These are phyloP conservation scores for Nemania sp. DNA, from an alignment of 2,329 filamentous ascomycete genomes.

Conservation along the genomic window DNA sequence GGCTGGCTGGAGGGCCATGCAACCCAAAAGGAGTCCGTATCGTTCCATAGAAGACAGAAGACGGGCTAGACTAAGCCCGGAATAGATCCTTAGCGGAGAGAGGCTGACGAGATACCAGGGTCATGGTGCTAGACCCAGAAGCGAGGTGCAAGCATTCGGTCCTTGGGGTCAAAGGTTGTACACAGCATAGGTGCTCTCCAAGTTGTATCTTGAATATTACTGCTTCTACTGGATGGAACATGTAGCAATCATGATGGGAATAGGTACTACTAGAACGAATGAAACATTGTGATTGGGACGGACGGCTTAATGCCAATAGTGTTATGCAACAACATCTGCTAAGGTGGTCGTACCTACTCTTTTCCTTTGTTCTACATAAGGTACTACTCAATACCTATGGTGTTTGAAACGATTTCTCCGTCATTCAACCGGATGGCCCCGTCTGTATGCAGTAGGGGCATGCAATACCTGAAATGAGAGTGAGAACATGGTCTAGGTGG, in stretches of 20 bases:
- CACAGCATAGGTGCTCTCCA: no score
- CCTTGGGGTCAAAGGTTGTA: no score
- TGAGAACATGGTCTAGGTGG: slow-evolving; percentile 21
- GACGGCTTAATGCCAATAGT: slow-evolving; percentile 22
- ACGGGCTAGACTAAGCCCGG: slow-evolving; percentile 24
- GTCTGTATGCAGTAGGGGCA: slow-evolving; percentile 34
- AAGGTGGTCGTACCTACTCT: slow-evolving; percentile 6
- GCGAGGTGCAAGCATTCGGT: slow-evolving; percentile 4
- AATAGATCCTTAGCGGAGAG: slow-evolving; percentile 19
- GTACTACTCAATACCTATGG: no score
- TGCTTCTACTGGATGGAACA: slow-evolving; percentile 2
- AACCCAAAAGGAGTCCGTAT: slow-evolving; percentile 35
- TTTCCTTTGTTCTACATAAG: slow-evolving; percentile 5
- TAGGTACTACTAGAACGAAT: slow-evolving; percentile 4
- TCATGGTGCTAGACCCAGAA: slow-evolving; percentile 16
- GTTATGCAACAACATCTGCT: slow-evolving; percentile 18
- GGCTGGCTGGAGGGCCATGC: slow-evolving; percentile 38
- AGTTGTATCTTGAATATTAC: background rate
- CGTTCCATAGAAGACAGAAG: slow-evolving; percentile 8
- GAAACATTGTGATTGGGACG: slow-evolving; percentile 8
- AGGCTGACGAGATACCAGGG: slow-evolving; percentile 30
- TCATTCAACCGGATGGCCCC: slow-evolving; percentile 24
- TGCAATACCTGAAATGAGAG: slow-evolving; percentile 38
- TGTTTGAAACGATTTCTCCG: slow-evolving; percentile 15
- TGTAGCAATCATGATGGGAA: background rate